These are phyloP conservation scores for Pseudonitzschia multistriata DNA, from an alignment of 108 stramenopile species.

Conservation along the genomic window DNA sequence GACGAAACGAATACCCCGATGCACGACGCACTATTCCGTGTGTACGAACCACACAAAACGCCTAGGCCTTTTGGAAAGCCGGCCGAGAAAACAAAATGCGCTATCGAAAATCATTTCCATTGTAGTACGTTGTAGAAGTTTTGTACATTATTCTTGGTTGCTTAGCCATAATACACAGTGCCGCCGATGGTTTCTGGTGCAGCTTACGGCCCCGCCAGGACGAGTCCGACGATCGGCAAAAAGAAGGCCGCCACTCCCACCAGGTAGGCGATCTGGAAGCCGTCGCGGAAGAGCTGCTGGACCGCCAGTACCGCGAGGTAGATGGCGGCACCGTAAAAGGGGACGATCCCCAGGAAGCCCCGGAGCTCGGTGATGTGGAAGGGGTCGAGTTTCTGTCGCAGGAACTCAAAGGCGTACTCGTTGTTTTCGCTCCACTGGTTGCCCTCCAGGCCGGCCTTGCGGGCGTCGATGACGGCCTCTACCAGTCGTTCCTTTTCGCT, in stretches of 20 bases:
- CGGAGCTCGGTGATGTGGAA: slow-evolving; percentile 68
- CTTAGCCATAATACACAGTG: too few species aligned
- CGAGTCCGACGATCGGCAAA: slow-evolving; percentile 52
- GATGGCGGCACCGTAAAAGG: slow-evolving; percentile 61
- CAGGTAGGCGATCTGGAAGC: slow-evolving; percentile 69
- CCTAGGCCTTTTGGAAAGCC: too few species aligned
- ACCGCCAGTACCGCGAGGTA: slow-evolving; percentile 74
- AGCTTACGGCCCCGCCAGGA: slow-evolving; percentile 61
- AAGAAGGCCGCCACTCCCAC: slow-evolving; percentile 63
- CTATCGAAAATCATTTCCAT: too few species aligned
- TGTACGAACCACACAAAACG: too few species aligned
- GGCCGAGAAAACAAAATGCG: too few species aligned
- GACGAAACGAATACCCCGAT: too few species aligned
- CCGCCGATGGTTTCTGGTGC: not conserved
- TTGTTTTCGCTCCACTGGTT: slow-evolving; percentile 67
- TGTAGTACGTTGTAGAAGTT: too few species aligned
- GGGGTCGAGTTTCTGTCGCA: slow-evolving; percentile 70
- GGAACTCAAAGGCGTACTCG: slow-evolving; percentile 60
- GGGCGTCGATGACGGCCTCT: slow-evolving; percentile 51
- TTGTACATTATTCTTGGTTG: too few species aligned
- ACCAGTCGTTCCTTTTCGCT: slow-evolving; percentile 75
- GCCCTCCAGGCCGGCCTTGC: slow-evolving; percentile 44
- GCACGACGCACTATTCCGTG: too few species aligned
- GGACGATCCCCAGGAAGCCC: slow-evolving; percentile 68
- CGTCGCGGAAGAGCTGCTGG: slow-evolving; percentile 59